phyloP scores from a whole-genome alignment of 2,329 filamentous ascomycete genomes.

The Monilinia vaccinii-corymbosi region DNA sequence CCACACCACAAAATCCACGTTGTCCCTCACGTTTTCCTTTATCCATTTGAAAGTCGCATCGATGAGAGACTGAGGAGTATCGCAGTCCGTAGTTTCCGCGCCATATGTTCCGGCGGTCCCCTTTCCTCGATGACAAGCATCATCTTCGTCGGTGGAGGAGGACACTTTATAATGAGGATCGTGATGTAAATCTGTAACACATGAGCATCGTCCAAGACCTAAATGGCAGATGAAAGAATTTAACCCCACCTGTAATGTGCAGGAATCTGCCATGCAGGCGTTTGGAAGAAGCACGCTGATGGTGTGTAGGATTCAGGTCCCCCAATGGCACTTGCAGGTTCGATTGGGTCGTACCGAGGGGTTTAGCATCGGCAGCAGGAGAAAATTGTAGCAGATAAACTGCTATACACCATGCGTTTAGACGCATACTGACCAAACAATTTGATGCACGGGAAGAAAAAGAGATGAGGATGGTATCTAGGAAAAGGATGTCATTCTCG shows the following conservation, averaged over 20 bases:
- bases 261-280: conserved; percentile 67
- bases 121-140: conserved; percentile 69
- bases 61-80: conserved; percentile 69
- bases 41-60: conserved; percentile 92
- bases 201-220: conserved; percentile 18
- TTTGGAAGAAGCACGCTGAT: conserved; percentile 15
- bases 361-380: conserved; percentile 14
- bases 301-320: conserved; percentile 18
- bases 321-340: conserved; percentile 25
- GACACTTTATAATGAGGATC: conserved; percentile 79
- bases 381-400: conserved; percentile 19
- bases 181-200: conserved; percentile 70
- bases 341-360: conserved; percentile 15
- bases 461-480: not conserved
- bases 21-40: conserved; percentile 61
- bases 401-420: conserved; percentile 18
- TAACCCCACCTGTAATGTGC: conserved; percentile 69
- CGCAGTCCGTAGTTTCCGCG: conserved; percentile 80
- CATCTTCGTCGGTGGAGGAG: conserved; percentile 56
- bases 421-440: conserved; percentile 16
- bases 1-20: conserved; percentile 86
- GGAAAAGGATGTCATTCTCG: conserved; percentile 2
- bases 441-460: not conserved
- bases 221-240: conserved; percentile 1
- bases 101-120: conserved; percentile 76